A percentile compares a stretch with the other conserved stretches of the same genome.
phyloP scores from a whole-genome alignment of 176 grass and related monocot species.

The Oryza rufipogon region DNA sequence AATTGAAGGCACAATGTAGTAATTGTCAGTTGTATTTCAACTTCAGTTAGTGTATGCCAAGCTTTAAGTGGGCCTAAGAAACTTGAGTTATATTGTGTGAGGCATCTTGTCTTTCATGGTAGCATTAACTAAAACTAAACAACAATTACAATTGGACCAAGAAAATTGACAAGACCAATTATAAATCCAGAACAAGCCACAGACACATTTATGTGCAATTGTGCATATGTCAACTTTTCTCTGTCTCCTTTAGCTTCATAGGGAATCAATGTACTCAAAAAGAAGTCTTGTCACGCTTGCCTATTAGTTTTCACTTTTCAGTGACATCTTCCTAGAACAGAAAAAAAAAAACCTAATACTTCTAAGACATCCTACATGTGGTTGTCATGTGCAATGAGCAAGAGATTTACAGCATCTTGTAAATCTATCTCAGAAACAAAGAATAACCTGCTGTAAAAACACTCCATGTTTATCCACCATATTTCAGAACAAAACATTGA shows the following conservation, averaged over 20 bases:
- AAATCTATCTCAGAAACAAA: not conserved
- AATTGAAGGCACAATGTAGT: not conserved
- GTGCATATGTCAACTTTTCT: not conserved
- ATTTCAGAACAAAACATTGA: conserved; percentile 4
- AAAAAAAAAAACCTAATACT: not conserved
- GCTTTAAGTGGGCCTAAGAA: not conserved
- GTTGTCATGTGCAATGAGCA: not conserved
- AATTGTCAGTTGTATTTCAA: not conserved
- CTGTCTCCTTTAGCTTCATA: conserved; percentile 7
- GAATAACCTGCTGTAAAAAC: not conserved
- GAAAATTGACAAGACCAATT: not conserved
- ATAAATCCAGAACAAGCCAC: not conserved
- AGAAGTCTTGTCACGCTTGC: not conserved
- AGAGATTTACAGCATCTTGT: not conserved
- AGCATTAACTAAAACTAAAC: conserved; percentile 7
- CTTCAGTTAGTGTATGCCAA: conserved; percentile 4
- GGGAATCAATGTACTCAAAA: not conserved
- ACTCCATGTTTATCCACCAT: not conserved
- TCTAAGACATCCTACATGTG: not conserved
- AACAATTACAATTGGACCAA: not conserved
- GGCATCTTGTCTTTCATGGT: not conserved
- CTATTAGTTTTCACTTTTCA: not conserved
- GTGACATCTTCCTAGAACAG: not conserved
- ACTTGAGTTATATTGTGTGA: not conserved
- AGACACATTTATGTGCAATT: not conserved